Conservation (phyloP, 495 filamentous ascomycete species). For the Penicillium canescens region DNA sequence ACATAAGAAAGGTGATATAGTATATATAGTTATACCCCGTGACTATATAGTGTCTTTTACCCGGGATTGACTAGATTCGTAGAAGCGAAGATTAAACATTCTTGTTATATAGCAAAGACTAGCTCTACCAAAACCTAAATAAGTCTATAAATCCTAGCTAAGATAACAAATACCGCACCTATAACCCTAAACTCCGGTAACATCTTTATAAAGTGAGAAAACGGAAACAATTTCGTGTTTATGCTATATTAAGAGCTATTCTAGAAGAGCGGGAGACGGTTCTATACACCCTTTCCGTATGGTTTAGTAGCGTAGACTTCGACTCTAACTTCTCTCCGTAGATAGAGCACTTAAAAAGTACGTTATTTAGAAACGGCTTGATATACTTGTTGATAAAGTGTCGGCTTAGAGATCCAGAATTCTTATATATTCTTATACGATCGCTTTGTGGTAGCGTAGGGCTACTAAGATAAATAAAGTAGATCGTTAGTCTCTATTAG, state of each 20-base stretch:
- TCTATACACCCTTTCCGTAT: conserved; percentile 24
- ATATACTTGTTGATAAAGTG: too few relatives aligned
- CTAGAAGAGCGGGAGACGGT: conserved; percentile 14
- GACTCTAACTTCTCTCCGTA: too few relatives aligned
- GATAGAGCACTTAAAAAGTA: too few relatives aligned
- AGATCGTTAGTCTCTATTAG: too few relatives aligned
- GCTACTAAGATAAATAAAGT: too few relatives aligned
- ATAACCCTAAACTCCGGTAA: not conserved
- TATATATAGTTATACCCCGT: not conserved
- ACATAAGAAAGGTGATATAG: not conserved
- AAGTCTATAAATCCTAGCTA: not conserved
- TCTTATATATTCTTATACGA: too few relatives aligned
- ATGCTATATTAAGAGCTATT: conserved; percentile 12
- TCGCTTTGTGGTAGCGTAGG: too few relatives aligned
- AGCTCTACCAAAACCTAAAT: conserved; percentile 2
- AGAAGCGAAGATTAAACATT: conserved; percentile 2
- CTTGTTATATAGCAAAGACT: not conserved
- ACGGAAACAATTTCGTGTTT: not conserved
- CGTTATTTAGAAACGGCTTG: too few relatives aligned
- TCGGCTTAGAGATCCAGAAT: too few relatives aligned
- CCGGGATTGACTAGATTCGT: conserved; percentile 1
- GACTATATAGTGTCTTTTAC: not conserved
- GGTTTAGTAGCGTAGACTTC: conserved; percentile 18
- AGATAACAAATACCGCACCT: not conserved
- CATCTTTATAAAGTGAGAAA: conserved; percentile 1